Base-by-base conservation (phyloP, 495 filamentous ascomycete genomes). In the Neurospora sp. region DNA sequence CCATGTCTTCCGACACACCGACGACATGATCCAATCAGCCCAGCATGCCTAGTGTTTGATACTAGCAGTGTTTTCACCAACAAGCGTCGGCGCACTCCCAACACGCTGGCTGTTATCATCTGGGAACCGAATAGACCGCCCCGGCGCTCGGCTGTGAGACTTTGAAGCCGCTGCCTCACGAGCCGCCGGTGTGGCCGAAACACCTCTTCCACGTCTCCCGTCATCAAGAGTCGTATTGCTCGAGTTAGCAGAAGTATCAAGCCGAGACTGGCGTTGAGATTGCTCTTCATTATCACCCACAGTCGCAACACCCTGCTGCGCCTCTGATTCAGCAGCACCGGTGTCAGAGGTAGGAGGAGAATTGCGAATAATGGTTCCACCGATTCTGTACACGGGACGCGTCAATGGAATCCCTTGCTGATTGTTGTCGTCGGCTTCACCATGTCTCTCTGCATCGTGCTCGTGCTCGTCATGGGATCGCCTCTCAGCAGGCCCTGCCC, bases 361-460 rank as follows among this genome's bases (percentile, higher is more conserved):
- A 65, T 65, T 35, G 27, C 53, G 78, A 53, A 81, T 80, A 10
- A 80, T 39, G 14, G 73, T 74, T 22, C 80, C 80, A 12, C 77
- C 87, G 70, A 91, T 85, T 41, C 82, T 85, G 74, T 86, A 90
- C 5, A 87, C 75, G 0, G 82, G 80, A 11, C 83, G 80, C 14
- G 77, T 77, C 5, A 84, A 82, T 41, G 8, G 69, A 12, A 35
- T 38, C 16, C 8, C n/a, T 31, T 9, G 68, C 27, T 65, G 53
- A 65, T 14, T 65, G 7, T 10, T 2, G 16, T 18, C 70, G 48
- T 7, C 16, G 75, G n/a, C 14, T 40, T 37, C 37, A 71, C 27
- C 20, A 16, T 68, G n/a, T n/a, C 42, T 20, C 14, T 65, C 53
- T 9, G 53, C 6, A 65, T 35, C 6, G 27, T 35, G 22, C n/a